phyloP scores from a whole-genome alignment of 2,329 filamentous ascomycete genomes.

The Cercospora zeae-maydis region DNA sequence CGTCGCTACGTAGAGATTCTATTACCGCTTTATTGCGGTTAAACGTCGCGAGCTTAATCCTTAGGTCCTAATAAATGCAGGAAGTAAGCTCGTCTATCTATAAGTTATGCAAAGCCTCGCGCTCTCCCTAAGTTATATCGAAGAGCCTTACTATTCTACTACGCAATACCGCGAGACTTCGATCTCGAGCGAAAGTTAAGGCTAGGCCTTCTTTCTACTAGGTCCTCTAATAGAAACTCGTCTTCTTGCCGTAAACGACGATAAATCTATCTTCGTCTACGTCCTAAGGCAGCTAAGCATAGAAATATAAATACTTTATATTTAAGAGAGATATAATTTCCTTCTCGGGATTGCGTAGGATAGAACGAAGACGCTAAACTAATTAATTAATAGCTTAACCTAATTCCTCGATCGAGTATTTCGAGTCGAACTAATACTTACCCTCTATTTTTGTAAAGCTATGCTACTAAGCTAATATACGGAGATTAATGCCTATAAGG shows the following conservation, averaged over 20 bases:
- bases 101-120: conserved; percentile 6
- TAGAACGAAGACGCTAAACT: conserved; percentile 10
- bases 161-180: not conserved
- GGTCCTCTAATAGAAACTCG: too few species aligned
- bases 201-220: not conserved
- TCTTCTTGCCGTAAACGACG: conserved; percentile 35
- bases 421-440: conserved; percentile 30
- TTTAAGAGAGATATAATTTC: conserved; percentile 9
- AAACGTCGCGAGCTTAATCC: conserved; percentile 9
- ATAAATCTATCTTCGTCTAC: conserved; percentile 29
- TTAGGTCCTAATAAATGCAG: conserved; percentile 14
- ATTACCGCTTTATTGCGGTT: conserved; percentile 2
- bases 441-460: conserved; percentile 44
- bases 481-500: conserved; percentile 52
- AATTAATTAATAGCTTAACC: conserved; percentile 20
- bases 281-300: conserved; percentile 24
- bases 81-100: conserved; percentile 10
- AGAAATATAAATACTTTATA: conserved; percentile 18
- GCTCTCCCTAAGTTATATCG: conserved; percentile 11
- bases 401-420: conserved; percentile 21
- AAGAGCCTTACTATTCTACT: not conserved
- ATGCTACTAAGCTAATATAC: conserved; percentile 34
- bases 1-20: conserved; percentile 31
- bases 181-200: not conserved
- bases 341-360: not conserved